Evolutionary conservation across 768 basidiomycete species (phyloP), one percentile per base, ranked within the genome.

Genomic region (Melanogaster broomeanus): DNA sequence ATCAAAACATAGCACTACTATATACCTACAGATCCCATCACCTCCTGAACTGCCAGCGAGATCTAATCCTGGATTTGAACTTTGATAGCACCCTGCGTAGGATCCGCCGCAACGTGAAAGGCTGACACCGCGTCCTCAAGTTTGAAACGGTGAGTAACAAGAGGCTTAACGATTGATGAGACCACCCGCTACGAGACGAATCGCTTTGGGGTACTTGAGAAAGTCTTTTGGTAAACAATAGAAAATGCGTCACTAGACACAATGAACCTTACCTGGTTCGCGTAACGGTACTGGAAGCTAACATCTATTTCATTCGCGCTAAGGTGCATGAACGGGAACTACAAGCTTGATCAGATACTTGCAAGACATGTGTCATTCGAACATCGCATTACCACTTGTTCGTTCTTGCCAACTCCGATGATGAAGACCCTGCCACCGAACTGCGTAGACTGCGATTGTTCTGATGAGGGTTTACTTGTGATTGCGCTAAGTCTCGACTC

Each of bases 271-370:
- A 76, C 80, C 65, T 85, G 83, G 60, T 83, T 85, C 22, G 81
- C 80, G 55, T 87, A 87, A 22, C 85, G 81, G 62, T 84, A 87
- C 66, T 83, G 84, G 69, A 87, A 84, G 52, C 76, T 76, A 49
- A 87, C 74, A 55, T 87, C 85, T 43, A 87, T 83, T 63, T 87
- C 85, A 51, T 85, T 85, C 27, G 81, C 83, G 55, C 81, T 83
- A 34, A 87, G 74, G 58, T 85, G 81, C 85, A 87, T 86, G 67
- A 87, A 86, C 16, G 85, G 85, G 71, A 87, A 85, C 80, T 80
- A 42, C 18, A 34, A 35, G 11, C 22, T 44, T 24, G 30, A 43
- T 52, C 22, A 57, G 19, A 27, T 28, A 21, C 30, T 27, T 40
- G 10, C 11, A 12, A 34, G 27, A 16, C n/a, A 15, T 27, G n/a